Evolutionary conservation across 2,329 filamentous ascomycete species (phyloP).

Genomic region (Claviceps monticola): DNA sequence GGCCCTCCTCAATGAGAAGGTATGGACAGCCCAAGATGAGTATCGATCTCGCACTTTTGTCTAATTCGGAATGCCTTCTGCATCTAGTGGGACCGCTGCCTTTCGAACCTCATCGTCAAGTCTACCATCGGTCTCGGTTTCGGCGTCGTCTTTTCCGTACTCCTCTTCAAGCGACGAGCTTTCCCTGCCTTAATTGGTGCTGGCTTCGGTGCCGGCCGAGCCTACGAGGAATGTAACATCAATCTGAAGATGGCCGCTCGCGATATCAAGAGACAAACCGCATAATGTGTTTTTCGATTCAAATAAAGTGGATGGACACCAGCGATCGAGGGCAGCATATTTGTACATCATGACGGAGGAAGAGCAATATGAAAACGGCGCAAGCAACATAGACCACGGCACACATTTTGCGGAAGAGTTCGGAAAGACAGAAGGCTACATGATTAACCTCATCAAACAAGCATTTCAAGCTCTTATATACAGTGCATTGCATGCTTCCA

Average conservation of each 20-base stretch:
- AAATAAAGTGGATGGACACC: not conserved
- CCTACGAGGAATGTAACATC: constrained; percentile 96
- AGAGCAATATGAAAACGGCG: constrained; percentile 7
- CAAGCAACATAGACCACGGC: constrained; percentile 8
- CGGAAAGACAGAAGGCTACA: not conserved
- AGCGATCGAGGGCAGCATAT: constrained; percentile 5
- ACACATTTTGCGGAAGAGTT: not conserved
- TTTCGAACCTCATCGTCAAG: constrained; percentile 94
- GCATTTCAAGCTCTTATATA: not conserved
- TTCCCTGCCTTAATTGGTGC: constrained; percentile 94
- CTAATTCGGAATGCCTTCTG: constrained; percentile 1
- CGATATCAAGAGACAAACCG: constrained; percentile 39
- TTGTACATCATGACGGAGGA: constrained; percentile 15
- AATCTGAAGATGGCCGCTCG: constrained; percentile 49
- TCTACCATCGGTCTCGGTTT: constrained; percentile 92
- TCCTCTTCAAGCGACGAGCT: constrained; percentile 93
- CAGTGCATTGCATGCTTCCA: not conserved
- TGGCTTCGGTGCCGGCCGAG: constrained; percentile 89
- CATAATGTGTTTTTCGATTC: constrained; percentile 16
- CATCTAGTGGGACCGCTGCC: constrained; percentile 87
- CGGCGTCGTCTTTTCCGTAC: constrained; percentile 95
- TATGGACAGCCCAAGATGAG: constrained; percentile 26
- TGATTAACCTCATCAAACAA: constrained; percentile 1
- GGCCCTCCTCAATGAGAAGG: constrained; percentile 97
- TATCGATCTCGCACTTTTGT: constrained; percentile 3